phyloP scores from a whole-genome alignment of 2,329 filamentous ascomycete species.

The Nemania sp. region DNA sequence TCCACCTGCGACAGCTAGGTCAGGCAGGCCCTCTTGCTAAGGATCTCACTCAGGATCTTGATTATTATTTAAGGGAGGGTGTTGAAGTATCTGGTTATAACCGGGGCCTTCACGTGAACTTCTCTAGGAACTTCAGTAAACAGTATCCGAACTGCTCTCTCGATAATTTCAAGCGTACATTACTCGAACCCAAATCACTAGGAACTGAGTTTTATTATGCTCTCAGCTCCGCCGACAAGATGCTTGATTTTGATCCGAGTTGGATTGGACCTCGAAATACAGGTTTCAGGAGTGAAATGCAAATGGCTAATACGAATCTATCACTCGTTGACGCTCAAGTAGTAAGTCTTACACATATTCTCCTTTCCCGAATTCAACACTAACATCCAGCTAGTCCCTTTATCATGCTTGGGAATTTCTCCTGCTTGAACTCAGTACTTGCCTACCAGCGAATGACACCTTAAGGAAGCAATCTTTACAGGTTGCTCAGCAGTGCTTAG shows the following conservation, averaged over 20 bases:
- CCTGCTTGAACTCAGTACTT: conserved; percentile 82
- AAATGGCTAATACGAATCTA: conserved; percentile 88
- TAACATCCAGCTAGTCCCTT: conserved; percentile 68
- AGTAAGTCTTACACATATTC: conserved; percentile 65
- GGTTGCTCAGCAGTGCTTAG: conserved; percentile 81
- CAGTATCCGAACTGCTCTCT: conserved; percentile 81
- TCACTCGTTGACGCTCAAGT: conserved; percentile 94
- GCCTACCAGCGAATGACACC: conserved; percentile 62
- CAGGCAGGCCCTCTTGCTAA: conserved; percentile 74
- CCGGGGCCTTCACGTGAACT: conserved; percentile 83
- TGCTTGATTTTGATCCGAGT: conserved; percentile 80
- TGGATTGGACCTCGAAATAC: conserved; percentile 78
- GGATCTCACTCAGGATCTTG: conserved; percentile 77
- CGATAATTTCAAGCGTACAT: conserved; percentile 83
- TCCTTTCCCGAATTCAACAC: conserved; percentile 4
- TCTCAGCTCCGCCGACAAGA: conserved; percentile 76
- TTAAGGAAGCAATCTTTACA: conserved; percentile 78
- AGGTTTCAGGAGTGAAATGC: conserved; percentile 86
- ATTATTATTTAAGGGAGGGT: conserved; percentile 83
- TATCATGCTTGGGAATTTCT: conserved; percentile 92
- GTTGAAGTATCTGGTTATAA: conserved; percentile 87
- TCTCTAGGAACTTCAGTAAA: conserved; percentile 84
- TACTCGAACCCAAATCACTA: conserved; percentile 72
- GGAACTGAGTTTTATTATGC: conserved; percentile 89
- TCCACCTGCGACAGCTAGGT: conserved; percentile 82